phyloP scores from a whole-genome alignment of 2,329 filamentous ascomycete genomes.

The Colletotrichum scovillei region DNA sequence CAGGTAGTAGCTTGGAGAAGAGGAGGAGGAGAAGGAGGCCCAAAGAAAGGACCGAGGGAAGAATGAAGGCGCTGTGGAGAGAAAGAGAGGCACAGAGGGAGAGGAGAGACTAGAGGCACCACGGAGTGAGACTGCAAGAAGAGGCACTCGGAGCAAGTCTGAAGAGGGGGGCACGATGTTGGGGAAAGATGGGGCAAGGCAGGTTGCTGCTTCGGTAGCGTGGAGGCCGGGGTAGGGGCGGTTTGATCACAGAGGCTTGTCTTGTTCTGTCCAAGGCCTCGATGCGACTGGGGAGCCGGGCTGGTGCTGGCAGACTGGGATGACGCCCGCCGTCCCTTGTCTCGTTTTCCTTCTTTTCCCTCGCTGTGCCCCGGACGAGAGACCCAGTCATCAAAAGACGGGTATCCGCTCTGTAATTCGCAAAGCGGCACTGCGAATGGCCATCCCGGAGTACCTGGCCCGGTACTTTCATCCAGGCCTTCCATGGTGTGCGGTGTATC shows the following conservation, averaged over 20 bases:
- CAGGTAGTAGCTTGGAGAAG: conserved; percentile 15
- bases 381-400: neutral
- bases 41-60: conserved; percentile 19
- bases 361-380: neutral
- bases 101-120: neutral
- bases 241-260: conserved; percentile 19
- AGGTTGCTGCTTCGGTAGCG: conserved; percentile 24
- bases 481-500: neutral
- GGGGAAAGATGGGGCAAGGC: conserved; percentile 35
- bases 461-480: neutral
- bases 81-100: neutral
- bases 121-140: neutral
- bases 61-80: neutral
- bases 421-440: neutral
- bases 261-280: conserved; percentile 27
- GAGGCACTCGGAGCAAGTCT: neutral
- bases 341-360: conserved; percentile 1
- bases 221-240: conserved; percentile 27
- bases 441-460: neutral
- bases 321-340: conserved; percentile 11
- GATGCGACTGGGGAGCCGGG: conserved; percentile 21
- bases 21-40: conserved; percentile 22
- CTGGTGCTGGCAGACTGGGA: conserved; percentile 20
- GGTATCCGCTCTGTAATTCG: neutral
- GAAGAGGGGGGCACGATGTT: conserved; percentile 23